These are phyloP conservation scores for Diaporthe vexans DNA, from an alignment of 2,329 filamentous ascomycete genomes.

Conservation along the genomic window DNA sequence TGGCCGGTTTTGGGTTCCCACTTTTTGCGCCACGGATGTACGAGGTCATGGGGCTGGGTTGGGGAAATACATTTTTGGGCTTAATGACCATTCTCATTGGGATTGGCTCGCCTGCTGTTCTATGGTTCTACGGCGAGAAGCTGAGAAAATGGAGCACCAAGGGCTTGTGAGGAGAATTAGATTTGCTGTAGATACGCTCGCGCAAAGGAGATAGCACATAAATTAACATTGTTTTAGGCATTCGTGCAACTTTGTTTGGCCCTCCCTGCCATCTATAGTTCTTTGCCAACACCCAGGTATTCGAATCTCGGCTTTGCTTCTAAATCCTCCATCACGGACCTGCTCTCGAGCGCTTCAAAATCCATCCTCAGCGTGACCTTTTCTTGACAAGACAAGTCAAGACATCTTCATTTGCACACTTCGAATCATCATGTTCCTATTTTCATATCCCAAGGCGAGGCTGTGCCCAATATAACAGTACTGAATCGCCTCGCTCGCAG, in stretches of 20 bases:
- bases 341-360: background rate
- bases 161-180: background rate
- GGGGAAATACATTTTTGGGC: constrained; percentile 51
- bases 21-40: constrained; percentile 67
- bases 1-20: constrained; percentile 71
- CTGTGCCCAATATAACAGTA: background rate
- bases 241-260: no score
- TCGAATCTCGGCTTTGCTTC: no score
- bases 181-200: background rate
- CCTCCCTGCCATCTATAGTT: no score
- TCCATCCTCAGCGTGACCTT: background rate
- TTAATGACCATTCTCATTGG: constrained; percentile 6
- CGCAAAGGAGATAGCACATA: background rate
- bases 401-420: background rate
- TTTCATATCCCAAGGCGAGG: background rate
- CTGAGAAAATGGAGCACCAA: constrained; percentile 25
- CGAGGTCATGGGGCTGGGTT: constrained; percentile 58
- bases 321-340: no score
- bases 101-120: background rate
- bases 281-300: background rate
- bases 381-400: background rate
- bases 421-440: background rate
- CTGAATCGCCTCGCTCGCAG: background rate
- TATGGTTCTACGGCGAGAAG: constrained; percentile 28
- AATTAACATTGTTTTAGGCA: no score